These are phyloP conservation scores for Camellia japonica DNA, from an alignment of 148 eudicot species.

Conservation along the genomic window DNA sequence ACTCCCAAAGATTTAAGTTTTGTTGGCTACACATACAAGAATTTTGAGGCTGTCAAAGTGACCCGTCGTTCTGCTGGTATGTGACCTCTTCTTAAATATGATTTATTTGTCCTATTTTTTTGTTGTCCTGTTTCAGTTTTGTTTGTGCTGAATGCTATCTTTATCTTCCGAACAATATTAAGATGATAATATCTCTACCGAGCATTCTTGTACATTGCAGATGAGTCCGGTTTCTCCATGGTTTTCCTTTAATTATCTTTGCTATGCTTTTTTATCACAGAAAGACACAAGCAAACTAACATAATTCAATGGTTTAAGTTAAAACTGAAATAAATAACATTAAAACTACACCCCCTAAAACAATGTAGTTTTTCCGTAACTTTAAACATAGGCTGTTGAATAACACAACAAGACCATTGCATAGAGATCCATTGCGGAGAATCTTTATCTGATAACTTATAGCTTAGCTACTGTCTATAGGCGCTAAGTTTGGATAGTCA, in stretches of 20 bases:
- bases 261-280: too few species aligned
- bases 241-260: too few species aligned
- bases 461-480: background rate
- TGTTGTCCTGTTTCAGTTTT: background rate
- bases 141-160: conserved; percentile 2
- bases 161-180: background rate
- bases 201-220: background rate
- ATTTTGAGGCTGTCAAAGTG: conserved; percentile 53
- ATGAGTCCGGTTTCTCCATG: too few species aligned
- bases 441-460: too few species aligned
- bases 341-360: too few species aligned
- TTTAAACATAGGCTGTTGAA: too few species aligned
- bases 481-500: background rate
- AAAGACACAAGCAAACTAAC: too few species aligned
- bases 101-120: background rate
- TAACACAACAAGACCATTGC: too few species aligned
- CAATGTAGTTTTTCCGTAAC: too few species aligned
- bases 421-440: too few species aligned
- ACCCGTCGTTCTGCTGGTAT: conserved; percentile 30
- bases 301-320: too few species aligned
- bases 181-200: background rate
- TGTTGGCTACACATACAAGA: conserved; percentile 65
- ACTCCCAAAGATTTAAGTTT: conserved; percentile 56
- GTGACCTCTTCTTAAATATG: background rate
- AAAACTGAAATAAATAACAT: too few species aligned